Base-by-base conservation (phyloP, 176 grass and related monocot genomes). In the Ananas comosus region DNA sequence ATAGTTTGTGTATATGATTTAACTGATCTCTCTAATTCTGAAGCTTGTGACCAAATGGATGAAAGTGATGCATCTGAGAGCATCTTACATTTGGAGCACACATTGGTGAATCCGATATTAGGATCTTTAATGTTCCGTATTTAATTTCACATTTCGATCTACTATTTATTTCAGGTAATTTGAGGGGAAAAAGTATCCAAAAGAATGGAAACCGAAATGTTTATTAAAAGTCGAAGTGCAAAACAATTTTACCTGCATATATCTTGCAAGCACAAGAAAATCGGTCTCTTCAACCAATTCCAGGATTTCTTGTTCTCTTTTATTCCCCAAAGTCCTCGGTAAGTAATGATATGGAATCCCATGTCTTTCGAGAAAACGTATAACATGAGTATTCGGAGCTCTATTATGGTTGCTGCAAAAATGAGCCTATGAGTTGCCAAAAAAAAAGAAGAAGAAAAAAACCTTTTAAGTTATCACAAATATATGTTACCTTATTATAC, bases 221-320 rank as follows among this genome's bases (percentile, higher is more conserved):
- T 42, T 42, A 42, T 42, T 42, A 42, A 42, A 42, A 42, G 33
- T 22, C 2, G 7, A 16, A 61, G 21, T 18, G 7, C 12, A 12
- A 23, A 53, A 69, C 18, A 6, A 66, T 51, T 11, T 59, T 86
- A 96, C 93, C 93, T 96, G 88, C 93, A 96, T 96, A 68, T 96
- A 96, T 87, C 93, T 92, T 69, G 93, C 93, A 42, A 96, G 82
- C 10, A 96, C 89, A 13, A 85, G 73, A 87, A 96, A 96, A 90
- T 96, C 79, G 48, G 93, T 92, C 58, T 72, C 67, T 53, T 87
- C 64, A 80, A 89, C 78, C 79, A 96, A 79, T 17, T 83, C 79
- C 47, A 96, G 59, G 51, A 96, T 96, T 28, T 91, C 92, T 74
- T 86, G 61, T 71, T 96, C 88, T 48, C 81, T 78, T 87, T 89